Conservation (phyloP, 208 protist species). For the Phytomonas sp. region DNA sequence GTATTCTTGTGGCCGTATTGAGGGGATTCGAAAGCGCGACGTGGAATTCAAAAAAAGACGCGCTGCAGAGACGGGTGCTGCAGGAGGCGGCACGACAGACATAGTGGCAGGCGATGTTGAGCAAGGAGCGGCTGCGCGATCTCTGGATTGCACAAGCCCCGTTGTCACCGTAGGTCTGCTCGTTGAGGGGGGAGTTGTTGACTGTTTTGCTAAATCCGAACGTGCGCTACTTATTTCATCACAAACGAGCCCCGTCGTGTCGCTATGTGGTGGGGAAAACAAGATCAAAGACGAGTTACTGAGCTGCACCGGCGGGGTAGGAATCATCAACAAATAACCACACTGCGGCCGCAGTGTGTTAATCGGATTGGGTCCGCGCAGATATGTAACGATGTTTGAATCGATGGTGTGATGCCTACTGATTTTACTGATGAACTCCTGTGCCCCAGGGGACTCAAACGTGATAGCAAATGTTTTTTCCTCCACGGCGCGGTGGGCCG, state of each 20-base stretch:
- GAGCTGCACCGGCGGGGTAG: conserved; percentile 19
- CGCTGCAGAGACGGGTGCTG: conserved; percentile 4
- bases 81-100: neutral
- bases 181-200: neutral
- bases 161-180: neutral
- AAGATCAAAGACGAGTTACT: conserved; percentile 22
- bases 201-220: neutral
- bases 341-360: conserved; percentile 85
- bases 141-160: neutral
- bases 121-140: neutral
- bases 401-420: conserved; percentile 10
- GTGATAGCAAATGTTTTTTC: conserved; percentile 74
- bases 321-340: conserved; percentile 74
- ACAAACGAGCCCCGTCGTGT: conserved; percentile 5
- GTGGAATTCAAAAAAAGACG: conserved; percentile 1
- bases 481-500: conserved; percentile 61
- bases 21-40: conserved; percentile 38
- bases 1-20: conserved; percentile 69
- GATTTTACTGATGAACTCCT: conserved; percentile 57
- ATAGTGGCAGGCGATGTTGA: neutral
- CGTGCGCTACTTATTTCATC: conserved; percentile 2
- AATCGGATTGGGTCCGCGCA: conserved; percentile 81
- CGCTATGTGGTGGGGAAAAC: neutral
- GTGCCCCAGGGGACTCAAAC: conserved; percentile 82
- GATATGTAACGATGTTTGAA: conserved; percentile 57